phyloP scores from a whole-genome alignment of 1,284 basidiomycete species.

The Fomitopsis palustris region DNA sequence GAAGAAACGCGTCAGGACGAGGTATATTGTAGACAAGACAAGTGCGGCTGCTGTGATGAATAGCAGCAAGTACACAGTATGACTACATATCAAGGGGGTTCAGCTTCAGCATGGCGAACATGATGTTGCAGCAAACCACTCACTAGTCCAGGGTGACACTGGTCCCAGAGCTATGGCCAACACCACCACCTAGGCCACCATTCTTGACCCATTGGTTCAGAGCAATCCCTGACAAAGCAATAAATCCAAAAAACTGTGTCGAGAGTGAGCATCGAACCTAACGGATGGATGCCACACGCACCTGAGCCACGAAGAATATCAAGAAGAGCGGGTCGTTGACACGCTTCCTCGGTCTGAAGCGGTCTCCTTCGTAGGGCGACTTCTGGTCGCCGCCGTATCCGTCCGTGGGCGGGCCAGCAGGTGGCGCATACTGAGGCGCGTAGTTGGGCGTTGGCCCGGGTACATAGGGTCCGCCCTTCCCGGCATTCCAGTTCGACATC shows the following conservation, averaged over 20 bases:
- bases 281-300: constrained; percentile 8
- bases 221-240: constrained; percentile 62
- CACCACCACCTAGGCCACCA: constrained; percentile 64
- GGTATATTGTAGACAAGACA: constrained; percentile 48
- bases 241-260: constrained; percentile 61
- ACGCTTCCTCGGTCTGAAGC: constrained; percentile 68
- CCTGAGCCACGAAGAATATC: constrained; percentile 66
- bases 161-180: constrained; percentile 48
- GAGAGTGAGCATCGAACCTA: neutral
- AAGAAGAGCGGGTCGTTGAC: constrained; percentile 75
- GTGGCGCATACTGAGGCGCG: constrained; percentile 4
- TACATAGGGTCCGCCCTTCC: neutral
- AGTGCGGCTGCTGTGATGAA: constrained; percentile 51
- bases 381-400: constrained; percentile 39
- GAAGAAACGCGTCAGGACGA: constrained; percentile 67
- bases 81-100: constrained; percentile 17
- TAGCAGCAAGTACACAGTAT: constrained; percentile 63
- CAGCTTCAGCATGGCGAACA: constrained; percentile 23
- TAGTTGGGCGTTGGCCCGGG: constrained; percentile 10
- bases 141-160: constrained; percentile 59
- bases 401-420: neutral
- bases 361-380: constrained; percentile 56
- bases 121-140: constrained; percentile 17
- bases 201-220: constrained; percentile 60
- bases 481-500: neutral